Percentiles rank a stretch among this genome's conserved stretches.
phyloP scores from a whole-genome alignment of 1,284 basidiomycete species.

The Ustilago lituana region DNA sequence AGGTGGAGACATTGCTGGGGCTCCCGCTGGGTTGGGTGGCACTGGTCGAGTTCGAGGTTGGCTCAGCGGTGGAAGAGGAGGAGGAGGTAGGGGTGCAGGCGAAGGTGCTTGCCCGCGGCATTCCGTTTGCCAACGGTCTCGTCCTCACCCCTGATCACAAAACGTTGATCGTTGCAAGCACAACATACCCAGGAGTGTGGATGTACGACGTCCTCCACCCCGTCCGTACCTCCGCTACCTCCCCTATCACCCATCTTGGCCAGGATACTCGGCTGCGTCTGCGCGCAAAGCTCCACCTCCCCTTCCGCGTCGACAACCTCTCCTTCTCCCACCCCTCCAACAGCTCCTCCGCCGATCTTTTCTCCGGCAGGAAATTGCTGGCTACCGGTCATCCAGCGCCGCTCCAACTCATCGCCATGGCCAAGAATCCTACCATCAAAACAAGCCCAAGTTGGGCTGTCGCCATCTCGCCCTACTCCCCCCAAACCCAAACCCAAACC shows the following conservation, averaged over 20 bases:
- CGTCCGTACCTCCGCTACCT: slow-evolving; percentile 25
- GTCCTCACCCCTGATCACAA: slow-evolving; percentile 71
- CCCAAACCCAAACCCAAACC: no score
- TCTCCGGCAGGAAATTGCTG: slow-evolving; percentile 69
- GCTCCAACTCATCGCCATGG: slow-evolving; percentile 70
- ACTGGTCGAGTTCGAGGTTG: slow-evolving; percentile 36
- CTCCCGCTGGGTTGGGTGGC: slow-evolving; percentile 73
- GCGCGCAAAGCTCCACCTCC: slow-evolving; percentile 70
- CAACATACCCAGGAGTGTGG: slow-evolving; percentile 70
- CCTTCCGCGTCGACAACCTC: slow-evolving; percentile 75
- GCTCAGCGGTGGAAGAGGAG: background rate
- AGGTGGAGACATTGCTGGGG: slow-evolving; percentile 73
- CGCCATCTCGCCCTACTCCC: slow-evolving; percentile 7
- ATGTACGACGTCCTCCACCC: slow-evolving; percentile 71
- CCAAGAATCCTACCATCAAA: slow-evolving; percentile 66
- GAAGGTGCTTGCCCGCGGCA: slow-evolving; percentile 69
- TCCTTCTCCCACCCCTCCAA: slow-evolving; percentile 65
- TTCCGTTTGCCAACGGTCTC: slow-evolving; percentile 77
- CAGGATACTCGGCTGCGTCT: no score
- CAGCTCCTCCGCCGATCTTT: background rate
- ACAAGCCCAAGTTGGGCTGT: slow-evolving; percentile 24
- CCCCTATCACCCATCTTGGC: no score
- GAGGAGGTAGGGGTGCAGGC: slow-evolving; percentile 8
- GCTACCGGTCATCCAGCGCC: slow-evolving; percentile 76
- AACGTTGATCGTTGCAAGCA: slow-evolving; percentile 73